Evolutionary conservation across 1,284 basidiomycete genomes (phyloP), one percentile per base, ranked within the genome.

Genomic region (Somion occarium): DNA sequence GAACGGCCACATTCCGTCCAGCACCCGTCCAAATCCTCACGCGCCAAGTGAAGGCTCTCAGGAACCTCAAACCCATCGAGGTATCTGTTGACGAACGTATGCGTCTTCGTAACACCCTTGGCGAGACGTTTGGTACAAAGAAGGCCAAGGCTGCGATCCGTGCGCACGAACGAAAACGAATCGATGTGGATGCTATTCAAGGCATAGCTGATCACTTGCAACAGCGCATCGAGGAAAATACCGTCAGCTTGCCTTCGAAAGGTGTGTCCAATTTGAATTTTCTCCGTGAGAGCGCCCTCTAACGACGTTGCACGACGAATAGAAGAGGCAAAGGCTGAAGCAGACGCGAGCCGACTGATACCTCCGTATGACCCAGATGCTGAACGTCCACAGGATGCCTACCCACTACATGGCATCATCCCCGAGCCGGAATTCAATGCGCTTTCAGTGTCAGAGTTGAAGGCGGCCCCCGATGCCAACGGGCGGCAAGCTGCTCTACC

Each of bases 91-190:
- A 78, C 26, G 78, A 84, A 56, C 83, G 82, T 53, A 70, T 78
- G 44, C 76, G 80, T 46, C 84, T 85, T 30, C 79, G 88, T 24
- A 90, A 83, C 53, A 75, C 80, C n/a, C 80, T 98, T 1, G 94
- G 94, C 26, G 86, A 92, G 64, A 82, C 88, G 1, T 98, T 98
- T 59, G 94, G 94, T 20, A 96, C 93, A 12, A 91, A 92, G 70
- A 97, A 96, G 65, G 91, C 92, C 37, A 88, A 92, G 69, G 82
- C 83, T 13, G 85, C 83, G 25, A 93, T 97, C 60, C 81, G 82
- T 52, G 87, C 91, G 2, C 80, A 82, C 53, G 92, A 93, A 68
- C 79, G 94, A 55, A 94, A 94, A 71, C 84, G 84, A 64, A 84
- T 98, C 34, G 91, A 96, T 69, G 81, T 90, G 13, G 74, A 76